Evolutionary conservation across 352 stramenopile species (phyloP), one percentile per base, ranked within the genome.

Genomic region (Globisporangium abappressorium): DNA sequence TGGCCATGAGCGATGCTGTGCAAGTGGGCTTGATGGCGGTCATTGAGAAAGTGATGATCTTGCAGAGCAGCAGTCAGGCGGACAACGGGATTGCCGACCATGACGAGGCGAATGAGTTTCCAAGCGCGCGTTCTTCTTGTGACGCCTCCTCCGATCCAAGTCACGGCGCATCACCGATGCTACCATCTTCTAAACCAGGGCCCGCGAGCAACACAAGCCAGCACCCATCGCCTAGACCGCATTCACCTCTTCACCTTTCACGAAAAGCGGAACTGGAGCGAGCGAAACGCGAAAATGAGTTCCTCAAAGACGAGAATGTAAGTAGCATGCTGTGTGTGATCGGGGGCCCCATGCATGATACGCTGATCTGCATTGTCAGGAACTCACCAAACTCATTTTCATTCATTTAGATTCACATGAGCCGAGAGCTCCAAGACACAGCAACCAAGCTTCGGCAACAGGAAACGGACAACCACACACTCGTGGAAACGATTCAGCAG

Each of bases 221-320:
- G 5, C 30, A 43, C 11, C 46, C 7, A 5, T n/a, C 49, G 36
- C 11, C 71, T 30, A 38, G 54, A 9, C 14, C 38, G 5, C 57
- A 56, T 1, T 85, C 76, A 20, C 79, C 76, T 3, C 56, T 89
- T 0, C 73, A 85, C 65, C 71, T 90, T 15, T 70, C 82, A 5
- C 71, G 62, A 26, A 85, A 90, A 49, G 81, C 81, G 14, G 73
- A 80, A 34, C 41, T 90, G 2, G 79, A 88, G 43, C 70, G 77
- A 5, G 28, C 73, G 9, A 74, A 79, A 62, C 74, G 79, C 36
- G 81, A 89, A 38, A 92, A 87, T 38, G 69, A 70, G 2, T 78
- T 90, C n/a, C 62, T 92, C 24, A 85, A 80, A 56, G 74, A 90
- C 41, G 82, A 92, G 64, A 87, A 80, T 55, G 82, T 91, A 63